Evolutionary conservation across 148 eudicot species (phyloP).

Genomic region (Mesembryanthemum crystallinum): DNA sequence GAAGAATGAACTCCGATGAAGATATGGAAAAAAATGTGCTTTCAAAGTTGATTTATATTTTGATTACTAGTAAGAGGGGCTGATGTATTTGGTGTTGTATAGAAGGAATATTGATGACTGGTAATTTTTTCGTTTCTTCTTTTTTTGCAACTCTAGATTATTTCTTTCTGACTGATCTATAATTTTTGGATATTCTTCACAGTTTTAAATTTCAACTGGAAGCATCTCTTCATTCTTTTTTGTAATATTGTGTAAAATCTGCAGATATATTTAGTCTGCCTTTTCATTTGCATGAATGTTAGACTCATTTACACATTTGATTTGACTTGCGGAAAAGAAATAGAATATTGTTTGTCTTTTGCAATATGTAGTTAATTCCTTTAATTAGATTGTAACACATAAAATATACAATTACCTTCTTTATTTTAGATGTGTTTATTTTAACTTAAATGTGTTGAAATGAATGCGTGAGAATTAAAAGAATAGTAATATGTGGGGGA

Average conservation of each 20-base stretch:
- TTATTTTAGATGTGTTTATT: no score
- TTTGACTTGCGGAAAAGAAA: not conserved
- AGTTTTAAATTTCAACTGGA: no score
- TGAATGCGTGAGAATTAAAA: no score
- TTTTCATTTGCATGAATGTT: not conserved
- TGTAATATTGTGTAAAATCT: not conserved
- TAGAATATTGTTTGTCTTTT: no score
- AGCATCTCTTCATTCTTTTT: not conserved
- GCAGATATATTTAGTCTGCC: not conserved
- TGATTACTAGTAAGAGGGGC: not conserved
- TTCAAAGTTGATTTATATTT: not conserved
- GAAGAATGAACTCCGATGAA: slow-evolving; percentile 8
- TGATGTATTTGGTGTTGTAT: not conserved
- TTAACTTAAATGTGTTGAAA: no score
- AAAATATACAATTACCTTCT: no score
- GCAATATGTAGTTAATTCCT: no score
- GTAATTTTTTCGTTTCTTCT: not conserved
- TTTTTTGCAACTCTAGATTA: no score
- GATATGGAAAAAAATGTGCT: not conserved
- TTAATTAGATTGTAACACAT: no score
- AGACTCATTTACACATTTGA: not conserved
- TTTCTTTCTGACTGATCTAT: no score
- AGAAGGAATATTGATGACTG: not conserved
- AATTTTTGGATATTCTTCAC: no score
- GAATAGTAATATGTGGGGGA: no score